A percentile compares a stretch with the other conserved stretches of the same genome.
These are phyloP conservation scores for Podospora appendiculata DNA, from an alignment of 495 filamentous ascomycete species.

Conservation along the genomic window DNA sequence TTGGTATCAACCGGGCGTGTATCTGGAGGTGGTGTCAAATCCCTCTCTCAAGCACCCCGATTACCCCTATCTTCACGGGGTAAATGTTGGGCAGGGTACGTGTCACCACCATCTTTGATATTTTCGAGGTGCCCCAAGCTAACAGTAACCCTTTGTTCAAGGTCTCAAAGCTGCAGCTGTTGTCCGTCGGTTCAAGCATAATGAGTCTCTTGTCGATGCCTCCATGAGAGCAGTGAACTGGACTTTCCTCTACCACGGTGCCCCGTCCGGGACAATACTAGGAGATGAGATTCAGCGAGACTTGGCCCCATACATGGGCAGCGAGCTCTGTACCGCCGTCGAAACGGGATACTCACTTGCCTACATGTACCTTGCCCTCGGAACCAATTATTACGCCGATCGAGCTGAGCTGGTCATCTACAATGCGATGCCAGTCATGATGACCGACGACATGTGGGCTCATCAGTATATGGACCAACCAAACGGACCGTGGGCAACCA, in stretches of 20 bases:
- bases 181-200: constrained; percentile 19
- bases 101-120: background rate
- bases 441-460: constrained; percentile 53
- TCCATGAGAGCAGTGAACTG: constrained; percentile 21
- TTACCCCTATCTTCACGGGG: constrained; percentile 20
- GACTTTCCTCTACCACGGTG: constrained; percentile 20
- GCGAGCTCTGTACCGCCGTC: constrained; percentile 27
- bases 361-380: constrained; percentile 30
- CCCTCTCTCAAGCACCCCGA: constrained; percentile 4
- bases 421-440: constrained; percentile 49
- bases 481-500: constrained; percentile 44
- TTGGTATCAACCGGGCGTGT: constrained; percentile 10
- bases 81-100: constrained; percentile 26
- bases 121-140: background rate
- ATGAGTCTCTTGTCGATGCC: constrained; percentile 13
- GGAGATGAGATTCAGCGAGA: constrained; percentile 23
- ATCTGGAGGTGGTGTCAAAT: constrained; percentile 8
- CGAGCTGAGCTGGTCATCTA: constrained; percentile 49
- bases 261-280: constrained; percentile 20
- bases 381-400: constrained; percentile 48
- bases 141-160: background rate
- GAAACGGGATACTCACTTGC: constrained; percentile 26
- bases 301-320: constrained; percentile 18
- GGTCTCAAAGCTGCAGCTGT: constrained; percentile 16
- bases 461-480: constrained; percentile 53